Percentiles rank a stretch among this genome's conserved stretches.
Conservation (phyloP, 2,329 filamentous ascomycete species). For the Peltaster fructicola region DNA sequence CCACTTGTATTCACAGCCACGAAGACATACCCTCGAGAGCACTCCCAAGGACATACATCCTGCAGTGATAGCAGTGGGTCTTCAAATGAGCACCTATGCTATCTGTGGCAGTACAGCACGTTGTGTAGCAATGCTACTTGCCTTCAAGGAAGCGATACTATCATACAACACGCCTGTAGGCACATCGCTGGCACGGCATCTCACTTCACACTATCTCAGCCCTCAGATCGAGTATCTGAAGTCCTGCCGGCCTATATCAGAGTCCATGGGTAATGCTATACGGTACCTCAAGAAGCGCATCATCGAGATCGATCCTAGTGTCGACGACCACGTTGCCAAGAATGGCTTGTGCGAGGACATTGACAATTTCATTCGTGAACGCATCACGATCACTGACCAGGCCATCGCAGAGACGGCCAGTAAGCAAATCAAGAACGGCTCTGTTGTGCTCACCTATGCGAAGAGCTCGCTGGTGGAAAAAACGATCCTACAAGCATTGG, state of each 20-base stretch:
- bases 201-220: conserved; percentile 78
- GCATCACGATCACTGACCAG: conserved; percentile 70
- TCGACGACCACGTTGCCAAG: conserved; percentile 68
- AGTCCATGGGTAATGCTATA: conserved; percentile 94
- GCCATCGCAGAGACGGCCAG: conserved; percentile 66
- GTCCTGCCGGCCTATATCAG: conserved; percentile 85
- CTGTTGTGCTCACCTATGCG: conserved; percentile 73
- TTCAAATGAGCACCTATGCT: conserved; percentile 78
- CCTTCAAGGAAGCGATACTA: conserved; percentile 83
- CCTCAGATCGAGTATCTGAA: conserved; percentile 91
- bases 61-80: conserved; percentile 63
- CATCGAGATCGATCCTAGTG: conserved; percentile 72
- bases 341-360: conserved; percentile 60
- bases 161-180: conserved; percentile 80
- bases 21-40: conserved; percentile 43
- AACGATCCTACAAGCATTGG: conserved; percentile 55
- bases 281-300: conserved; percentile 87
- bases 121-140: conserved; percentile 70
- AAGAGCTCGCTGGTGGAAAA: conserved; percentile 75
- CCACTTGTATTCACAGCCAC: conserved; percentile 48
- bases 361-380: conserved; percentile 78
- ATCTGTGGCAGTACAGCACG: conserved; percentile 80
- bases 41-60: conserved; percentile 64
- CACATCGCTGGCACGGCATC: conserved; percentile 72
- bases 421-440: conserved; percentile 58